Conservation (phyloP, 2,329 filamentous ascomycete genomes). For the Fusarium abutilonis region DNA sequence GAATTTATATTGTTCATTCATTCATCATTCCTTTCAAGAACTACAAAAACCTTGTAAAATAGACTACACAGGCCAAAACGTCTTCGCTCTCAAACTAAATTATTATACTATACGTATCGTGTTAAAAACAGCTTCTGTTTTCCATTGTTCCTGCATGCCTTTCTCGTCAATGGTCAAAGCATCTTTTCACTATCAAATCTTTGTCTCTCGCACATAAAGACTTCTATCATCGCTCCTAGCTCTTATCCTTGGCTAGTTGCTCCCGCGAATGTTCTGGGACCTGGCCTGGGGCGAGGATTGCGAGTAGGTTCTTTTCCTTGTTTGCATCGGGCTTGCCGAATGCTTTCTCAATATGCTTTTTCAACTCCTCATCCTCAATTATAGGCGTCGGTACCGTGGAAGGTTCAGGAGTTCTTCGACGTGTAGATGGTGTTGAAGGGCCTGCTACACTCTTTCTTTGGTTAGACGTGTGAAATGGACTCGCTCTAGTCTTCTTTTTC, state of each 20-base stretch:
- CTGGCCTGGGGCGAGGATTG: constrained; percentile 1
- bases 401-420: neutral
- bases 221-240: neutral
- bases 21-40: neutral
- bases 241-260: neutral
- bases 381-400: neutral
- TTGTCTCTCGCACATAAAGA: neutral
- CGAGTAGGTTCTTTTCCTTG: neutral
- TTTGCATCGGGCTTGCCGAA: neutral
- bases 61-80: constrained; percentile 3
- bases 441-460: neutral
- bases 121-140: neutral
- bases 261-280: constrained; percentile 7
- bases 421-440: constrained; percentile 1
- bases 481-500: constrained; percentile 1
- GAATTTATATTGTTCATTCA: neutral
- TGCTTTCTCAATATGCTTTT: neutral
- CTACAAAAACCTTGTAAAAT: neutral
- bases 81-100: neutral
- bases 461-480: constrained; percentile 4
- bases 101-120: neutral
- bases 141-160: neutral
- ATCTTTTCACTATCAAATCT: neutral
- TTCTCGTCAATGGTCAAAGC: neutral
- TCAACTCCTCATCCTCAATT: neutral